These are phyloP conservation scores for Pseudogymnoascus sp. DNA, from an alignment of 2,329 filamentous ascomycete species.

Conservation along the genomic window DNA sequence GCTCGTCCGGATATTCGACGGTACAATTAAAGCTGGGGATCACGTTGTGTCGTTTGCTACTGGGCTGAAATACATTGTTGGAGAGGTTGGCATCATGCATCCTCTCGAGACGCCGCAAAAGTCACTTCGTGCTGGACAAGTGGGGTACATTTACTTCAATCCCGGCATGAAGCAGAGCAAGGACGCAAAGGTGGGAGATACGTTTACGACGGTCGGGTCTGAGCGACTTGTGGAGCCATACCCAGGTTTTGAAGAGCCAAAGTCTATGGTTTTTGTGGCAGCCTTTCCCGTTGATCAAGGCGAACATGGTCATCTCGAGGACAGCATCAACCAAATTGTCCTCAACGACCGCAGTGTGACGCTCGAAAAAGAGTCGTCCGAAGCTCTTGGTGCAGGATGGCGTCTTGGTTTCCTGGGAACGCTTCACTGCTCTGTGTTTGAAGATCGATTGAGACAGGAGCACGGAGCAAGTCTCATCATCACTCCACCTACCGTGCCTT, in stretches of 20 bases:
- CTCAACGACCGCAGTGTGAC: constrained; percentile 95
- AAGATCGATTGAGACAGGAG: constrained; percentile 88
- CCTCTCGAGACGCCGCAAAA: constrained; percentile 77
- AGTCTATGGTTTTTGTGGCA: constrained; percentile 97
- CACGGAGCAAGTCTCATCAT: constrained; percentile 94
- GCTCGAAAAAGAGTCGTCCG: constrained; percentile 86
- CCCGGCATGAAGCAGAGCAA: constrained; percentile 96
- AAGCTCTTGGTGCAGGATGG: constrained; percentile 90
- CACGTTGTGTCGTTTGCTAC: constrained; percentile 83
- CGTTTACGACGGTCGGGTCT: constrained; percentile 73
- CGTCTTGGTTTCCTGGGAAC: constrained; percentile 92
- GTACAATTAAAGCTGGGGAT: constrained; percentile 73
- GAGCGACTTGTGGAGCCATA: constrained; percentile 72
- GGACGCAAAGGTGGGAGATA: constrained; percentile 94
- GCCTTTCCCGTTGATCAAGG: constrained; percentile 89
- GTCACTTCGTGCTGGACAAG: constrained; percentile 78
- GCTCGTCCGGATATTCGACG: constrained; percentile 86
- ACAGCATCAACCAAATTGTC: constrained; percentile 88
- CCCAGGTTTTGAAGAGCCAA: constrained; percentile 92
- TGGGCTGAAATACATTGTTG: constrained; percentile 80
- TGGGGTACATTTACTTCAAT: constrained; percentile 95
- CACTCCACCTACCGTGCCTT: constrained; percentile 89
- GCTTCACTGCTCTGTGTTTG: constrained; percentile 96
- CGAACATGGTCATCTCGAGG: constrained; percentile 78
- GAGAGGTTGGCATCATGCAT: constrained; percentile 95